Conservation (phyloP, 257 asterid species). For the Ballota nigra region DNA sequence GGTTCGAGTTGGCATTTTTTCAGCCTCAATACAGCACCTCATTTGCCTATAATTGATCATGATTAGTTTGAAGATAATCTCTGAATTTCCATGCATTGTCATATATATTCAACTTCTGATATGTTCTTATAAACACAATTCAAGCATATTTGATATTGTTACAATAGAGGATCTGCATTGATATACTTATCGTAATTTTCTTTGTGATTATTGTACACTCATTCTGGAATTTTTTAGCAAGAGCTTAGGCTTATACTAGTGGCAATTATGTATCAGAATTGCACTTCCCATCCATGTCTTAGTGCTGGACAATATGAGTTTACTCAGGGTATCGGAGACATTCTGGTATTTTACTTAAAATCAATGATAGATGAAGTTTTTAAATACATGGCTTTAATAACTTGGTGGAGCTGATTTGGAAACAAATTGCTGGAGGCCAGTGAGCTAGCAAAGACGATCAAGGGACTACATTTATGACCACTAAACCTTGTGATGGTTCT, state of each 20-base stretch:
- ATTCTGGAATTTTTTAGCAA: neutral
- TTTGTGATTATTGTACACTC: neutral
- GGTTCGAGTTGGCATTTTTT: slow-evolving; percentile 83
- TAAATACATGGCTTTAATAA: too few relatives aligned
- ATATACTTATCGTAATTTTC: neutral
- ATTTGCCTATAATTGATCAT: slow-evolving; percentile 23
- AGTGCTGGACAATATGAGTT: too few relatives aligned
- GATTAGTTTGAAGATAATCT: neutral
- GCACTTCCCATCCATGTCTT: too few relatives aligned
- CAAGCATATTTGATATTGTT: neutral
- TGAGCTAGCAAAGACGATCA: too few relatives aligned
- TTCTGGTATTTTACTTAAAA: too few relatives aligned
- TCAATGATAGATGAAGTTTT: too few relatives aligned
- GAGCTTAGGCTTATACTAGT: neutral
- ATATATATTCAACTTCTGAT: neutral
- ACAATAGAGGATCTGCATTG: neutral
- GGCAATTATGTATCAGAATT: neutral
- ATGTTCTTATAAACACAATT: neutral
- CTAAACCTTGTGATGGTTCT: too few relatives aligned
- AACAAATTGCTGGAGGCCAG: too few relatives aligned
- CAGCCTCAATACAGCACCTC: slow-evolving; percentile 26
- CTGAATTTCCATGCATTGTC: neutral
- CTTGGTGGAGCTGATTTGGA: too few relatives aligned
- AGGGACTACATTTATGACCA: too few relatives aligned
- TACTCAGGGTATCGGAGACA: too few relatives aligned